These are phyloP conservation scores for Phytophthora sansomeana DNA, from an alignment of 352 stramenopile species.

Conservation along the genomic window DNA sequence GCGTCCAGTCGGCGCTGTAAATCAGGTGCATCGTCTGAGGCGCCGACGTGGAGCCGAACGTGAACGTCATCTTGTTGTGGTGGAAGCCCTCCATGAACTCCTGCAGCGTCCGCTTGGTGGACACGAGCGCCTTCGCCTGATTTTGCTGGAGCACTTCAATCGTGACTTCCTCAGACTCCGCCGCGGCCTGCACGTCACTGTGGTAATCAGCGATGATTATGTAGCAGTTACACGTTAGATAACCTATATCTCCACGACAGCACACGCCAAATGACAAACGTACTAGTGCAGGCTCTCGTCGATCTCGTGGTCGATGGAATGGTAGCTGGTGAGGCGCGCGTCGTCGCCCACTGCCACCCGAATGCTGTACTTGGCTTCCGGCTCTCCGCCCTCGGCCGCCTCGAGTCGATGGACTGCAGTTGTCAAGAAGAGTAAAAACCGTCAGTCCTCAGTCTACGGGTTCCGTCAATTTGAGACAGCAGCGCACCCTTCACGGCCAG, in stretches of 20 bases:
- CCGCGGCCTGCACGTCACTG: slow-evolving; percentile 42
- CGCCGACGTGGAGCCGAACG: slow-evolving; percentile 28
- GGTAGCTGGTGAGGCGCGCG: slow-evolving; percentile 35
- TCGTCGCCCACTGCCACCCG: slow-evolving; percentile 34
- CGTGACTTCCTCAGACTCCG: slow-evolving; percentile 36
- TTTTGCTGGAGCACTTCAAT: slow-evolving; percentile 52
- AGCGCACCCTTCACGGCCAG: slow-evolving; percentile 48
- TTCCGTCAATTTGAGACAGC: background rate
- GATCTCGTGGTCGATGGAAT: slow-evolving; percentile 30
- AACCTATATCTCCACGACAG: background rate
- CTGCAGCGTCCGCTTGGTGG: slow-evolving; percentile 29
- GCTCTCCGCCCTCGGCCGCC: background rate
- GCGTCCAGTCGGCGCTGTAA: slow-evolving; percentile 37
- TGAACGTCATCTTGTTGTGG: slow-evolving; percentile 42
- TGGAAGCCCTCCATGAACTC: slow-evolving; percentile 45
- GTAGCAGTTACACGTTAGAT: slow-evolving; percentile 27
- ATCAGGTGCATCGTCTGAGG: slow-evolving; percentile 35
- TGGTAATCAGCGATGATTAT: slow-evolving; percentile 23
- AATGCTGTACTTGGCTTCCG: slow-evolving; percentile 30
- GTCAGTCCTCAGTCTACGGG: background rate
- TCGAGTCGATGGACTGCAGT: slow-evolving; percentile 44
- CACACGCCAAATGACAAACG: slow-evolving; percentile 9
- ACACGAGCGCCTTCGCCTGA: slow-evolving; percentile 54
- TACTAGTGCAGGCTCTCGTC: slow-evolving; percentile 57
- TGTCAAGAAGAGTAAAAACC: background rate